Base-by-base conservation (phyloP, 495 filamentous ascomycete genomes). In the Elasticomyces elasticus region DNA sequence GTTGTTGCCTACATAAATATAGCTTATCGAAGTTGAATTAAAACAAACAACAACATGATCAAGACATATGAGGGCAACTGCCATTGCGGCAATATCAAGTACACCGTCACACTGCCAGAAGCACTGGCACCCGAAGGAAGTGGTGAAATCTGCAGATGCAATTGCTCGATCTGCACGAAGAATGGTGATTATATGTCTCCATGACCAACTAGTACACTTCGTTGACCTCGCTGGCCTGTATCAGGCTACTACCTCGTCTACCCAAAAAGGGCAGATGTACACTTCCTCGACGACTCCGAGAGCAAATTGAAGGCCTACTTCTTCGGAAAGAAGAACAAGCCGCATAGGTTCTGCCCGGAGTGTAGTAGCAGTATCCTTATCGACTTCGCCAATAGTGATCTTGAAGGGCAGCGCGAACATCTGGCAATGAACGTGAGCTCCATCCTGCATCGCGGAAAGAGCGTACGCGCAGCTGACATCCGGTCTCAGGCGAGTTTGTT, bases 101-200 rank as follows among this genome's bases (percentile, higher is more conserved):
- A 66, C 47, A 61, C 65, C 24, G 51, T 66, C 7, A 69, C 60
- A 10, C 60, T 65, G 19, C 42, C 44, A 1, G 61, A 66, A 11
- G 57, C 67, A 12, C 60, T 67, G 28, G 31, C 31, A 20, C n/a
- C 60, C 0, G 49, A 63, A 51, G 54, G 62, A 23, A 49, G 5
- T 3, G 49, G 31, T 5, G 15, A 63, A n/a, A 54, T 67, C 9
- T 56, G 35, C n/a, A 24, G 38, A 15, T 74, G 71, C 63, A 73
- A 70, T 60, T 72, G 71, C 55, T 71, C 71, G n/a, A 68, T 72
- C 33, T 73, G 71, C 60, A 58, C 52, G 40, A 70, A 68, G n/a
- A 70, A 72, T 56, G 69, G 71, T 25, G 17, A 5, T 6, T 50
- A 28, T 7, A 12, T 10, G 10, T 7, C 44, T 33, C 20, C 10